Evolutionary conservation across 768 basidiomycete genomes (phyloP).

Genomic region (Melanogaster broomeanus): DNA sequence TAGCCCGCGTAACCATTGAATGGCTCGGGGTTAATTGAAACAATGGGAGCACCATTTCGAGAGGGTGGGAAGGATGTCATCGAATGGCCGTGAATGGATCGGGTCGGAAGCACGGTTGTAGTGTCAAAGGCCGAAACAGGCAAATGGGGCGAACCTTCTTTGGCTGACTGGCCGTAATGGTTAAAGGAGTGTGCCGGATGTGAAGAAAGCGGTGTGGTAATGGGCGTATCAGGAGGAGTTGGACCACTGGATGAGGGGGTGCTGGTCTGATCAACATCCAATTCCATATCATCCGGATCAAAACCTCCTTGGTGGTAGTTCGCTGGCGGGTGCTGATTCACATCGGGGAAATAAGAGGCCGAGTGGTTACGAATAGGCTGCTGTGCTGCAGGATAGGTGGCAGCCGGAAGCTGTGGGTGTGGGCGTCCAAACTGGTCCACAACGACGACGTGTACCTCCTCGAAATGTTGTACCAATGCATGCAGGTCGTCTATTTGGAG

Average conservation of each 20-base stretch:
- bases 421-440: conserved; percentile 44
- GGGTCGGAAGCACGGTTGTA: conserved; percentile 53
- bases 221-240: conserved; percentile 45
- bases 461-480: conserved; percentile 89
- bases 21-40: conserved; percentile 45
- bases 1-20: conserved; percentile 74
- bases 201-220: conserved; percentile 43
- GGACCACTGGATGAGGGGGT: conserved; percentile 46
- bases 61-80: conserved; percentile 36
- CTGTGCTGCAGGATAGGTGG: conserved; percentile 35
- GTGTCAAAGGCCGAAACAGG: conserved; percentile 55
- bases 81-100: conserved; percentile 38
- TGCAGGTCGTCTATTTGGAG: conserved; percentile 73
- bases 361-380: conserved; percentile 35
- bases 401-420: conserved; percentile 30
- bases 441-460: conserved; percentile 85
- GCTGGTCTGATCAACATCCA: conserved; percentile 63
- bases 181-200: conserved; percentile 33
- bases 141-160: conserved; percentile 26
- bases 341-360: conserved; percentile 29
- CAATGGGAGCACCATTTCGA: conserved; percentile 26
- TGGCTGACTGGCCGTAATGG: conserved; percentile 32
- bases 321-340: conserved; percentile 26
- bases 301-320: conserved; percentile 44
- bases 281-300: conserved; percentile 82